Base-by-base conservation (phyloP, 495 filamentous ascomycete species). In the Oidiodendron maius region DNA sequence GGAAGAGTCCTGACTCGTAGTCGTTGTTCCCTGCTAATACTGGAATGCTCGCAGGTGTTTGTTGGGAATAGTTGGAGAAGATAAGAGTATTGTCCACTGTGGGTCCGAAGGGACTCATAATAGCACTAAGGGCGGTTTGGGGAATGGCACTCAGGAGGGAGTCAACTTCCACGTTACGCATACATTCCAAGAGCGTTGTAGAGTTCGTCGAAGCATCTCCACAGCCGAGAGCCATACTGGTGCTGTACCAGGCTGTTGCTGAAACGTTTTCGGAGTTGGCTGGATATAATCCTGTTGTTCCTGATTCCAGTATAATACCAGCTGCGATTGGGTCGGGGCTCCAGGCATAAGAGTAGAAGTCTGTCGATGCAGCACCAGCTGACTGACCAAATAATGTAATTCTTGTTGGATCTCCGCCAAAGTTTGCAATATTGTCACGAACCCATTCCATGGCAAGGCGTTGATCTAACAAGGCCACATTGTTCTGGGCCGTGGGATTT, bases 401-500 rank as follows among this genome's bases (percentile, higher is more conserved):
- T 44, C 71, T 64, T 15, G 58, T 50, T 4, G 77, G 71, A 56
- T 90, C 80, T 13, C 86, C 86, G 4, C 83, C 83, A 53, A 90
- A 88, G 3, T 71, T 65, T 43, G 66, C 63, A 49, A n/a, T n/a
- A n/a, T n/a, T n/a, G n/a, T n/a, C n/a, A n/a, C n/a, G n/a, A n/a
- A n/a, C n/a, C n/a, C n/a, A 88, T 52, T 87, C 62, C 11, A 89
- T 64, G 11, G 81, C 85, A 25, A 82, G 69, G 2, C 76, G 71
- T 60, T 88, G 85, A 58, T 89, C 86, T 26, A 74, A 64, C 4
- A 89, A 67, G 0, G 76, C 86, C 3, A 78, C 69, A 48, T 89
- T 90, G 18, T 16, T 6, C 5, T 34, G 6, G 3, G 16, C 26
- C 5, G 23, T 3, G 5, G 40, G 40, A n/a, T 32, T 18, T 2